These are phyloP conservation scores for Puccinia coronata DNA, from an alignment of 1,284 basidiomycete species.

Conservation along the genomic window DNA sequence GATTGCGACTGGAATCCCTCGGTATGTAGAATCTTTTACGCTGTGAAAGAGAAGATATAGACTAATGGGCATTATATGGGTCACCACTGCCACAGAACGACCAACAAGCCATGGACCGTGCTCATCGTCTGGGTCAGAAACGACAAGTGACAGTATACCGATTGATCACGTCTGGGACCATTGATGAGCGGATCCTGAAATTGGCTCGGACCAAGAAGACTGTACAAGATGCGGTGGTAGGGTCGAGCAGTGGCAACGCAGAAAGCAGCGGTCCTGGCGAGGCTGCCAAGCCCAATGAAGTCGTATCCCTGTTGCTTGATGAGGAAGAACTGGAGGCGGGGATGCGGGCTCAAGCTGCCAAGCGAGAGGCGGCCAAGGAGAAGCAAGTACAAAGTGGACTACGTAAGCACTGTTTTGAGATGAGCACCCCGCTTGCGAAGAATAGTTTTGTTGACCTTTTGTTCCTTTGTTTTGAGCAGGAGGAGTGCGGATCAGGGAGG, in stretches of 20 bases:
- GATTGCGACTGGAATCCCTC: constrained; percentile 99
- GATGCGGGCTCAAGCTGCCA: constrained; percentile 56
- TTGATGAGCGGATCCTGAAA: constrained; percentile 97
- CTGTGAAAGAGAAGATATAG: not conserved
- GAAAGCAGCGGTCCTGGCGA: constrained; percentile 55
- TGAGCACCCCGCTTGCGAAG: no score
- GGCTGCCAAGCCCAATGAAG: constrained; percentile 92
- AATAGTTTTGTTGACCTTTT: not conserved
- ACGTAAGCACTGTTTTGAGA: no score
- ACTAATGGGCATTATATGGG: not conserved
- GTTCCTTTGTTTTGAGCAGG: constrained; percentile 27
- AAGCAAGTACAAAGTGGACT: constrained; percentile 50
- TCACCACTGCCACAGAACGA: constrained; percentile 67
- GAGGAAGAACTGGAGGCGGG: constrained; percentile 69
- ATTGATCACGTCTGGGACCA: constrained; percentile 92
- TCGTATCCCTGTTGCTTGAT: constrained; percentile 90
- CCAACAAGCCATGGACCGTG: constrained; percentile 99
- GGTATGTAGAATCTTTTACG: constrained; percentile 42
- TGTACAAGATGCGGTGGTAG: constrained; percentile 98
- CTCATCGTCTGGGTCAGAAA: constrained; percentile 96
- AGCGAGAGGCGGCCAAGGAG: constrained; percentile 52
- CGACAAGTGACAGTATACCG: constrained; percentile 99
- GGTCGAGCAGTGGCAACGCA: constrained; percentile 68
- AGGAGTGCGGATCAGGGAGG: constrained; percentile 42
- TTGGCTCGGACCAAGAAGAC: constrained; percentile 78